A percentile compares a stretch with the other conserved stretches of the same genome.
phyloP scores from a whole-genome alignment of 148 eudicot genomes.

The Polygonum aviculare region DNA sequence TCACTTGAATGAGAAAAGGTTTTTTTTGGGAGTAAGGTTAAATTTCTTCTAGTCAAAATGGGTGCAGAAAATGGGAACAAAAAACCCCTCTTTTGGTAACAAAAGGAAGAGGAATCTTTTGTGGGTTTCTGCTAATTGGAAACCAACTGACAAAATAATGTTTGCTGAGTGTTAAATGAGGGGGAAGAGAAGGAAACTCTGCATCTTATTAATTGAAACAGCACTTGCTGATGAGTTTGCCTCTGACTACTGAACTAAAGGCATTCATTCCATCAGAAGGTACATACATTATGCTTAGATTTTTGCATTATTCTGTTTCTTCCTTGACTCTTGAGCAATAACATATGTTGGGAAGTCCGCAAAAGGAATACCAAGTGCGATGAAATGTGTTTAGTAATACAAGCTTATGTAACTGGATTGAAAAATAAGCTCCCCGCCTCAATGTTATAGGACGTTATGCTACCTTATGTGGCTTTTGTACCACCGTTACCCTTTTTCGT shows the following conservation, averaged over 20 bases:
- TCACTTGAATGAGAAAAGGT: not conserved
- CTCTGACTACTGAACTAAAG: not conserved
- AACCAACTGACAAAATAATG: conserved; percentile 8
- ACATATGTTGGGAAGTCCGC: not conserved
- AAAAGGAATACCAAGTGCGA: too few species aligned
- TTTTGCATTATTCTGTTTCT: conserved; percentile 8
- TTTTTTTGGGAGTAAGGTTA: not conserved
- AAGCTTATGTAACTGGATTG: too few species aligned
- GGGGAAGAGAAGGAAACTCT: not conserved
- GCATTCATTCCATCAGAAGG: conserved; percentile 4
- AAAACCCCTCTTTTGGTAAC: not conserved
- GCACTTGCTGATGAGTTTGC: not conserved
- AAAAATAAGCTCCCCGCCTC: too few species aligned
- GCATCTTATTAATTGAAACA: not conserved
- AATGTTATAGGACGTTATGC: too few species aligned
- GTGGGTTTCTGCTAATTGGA: not conserved
- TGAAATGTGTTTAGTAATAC: too few species aligned
- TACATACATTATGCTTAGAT: not conserved
- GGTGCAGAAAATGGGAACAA: conserved; percentile 7
- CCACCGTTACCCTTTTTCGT: too few species aligned
- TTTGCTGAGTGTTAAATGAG: not conserved
- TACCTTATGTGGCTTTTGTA: too few species aligned
- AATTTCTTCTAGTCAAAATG: not conserved
- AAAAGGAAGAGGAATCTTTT: not conserved
- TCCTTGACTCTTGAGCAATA: not conserved